Conservation (phyloP, 441 rosid genomes). For the Pelargonium myrrhifolium region DNA sequence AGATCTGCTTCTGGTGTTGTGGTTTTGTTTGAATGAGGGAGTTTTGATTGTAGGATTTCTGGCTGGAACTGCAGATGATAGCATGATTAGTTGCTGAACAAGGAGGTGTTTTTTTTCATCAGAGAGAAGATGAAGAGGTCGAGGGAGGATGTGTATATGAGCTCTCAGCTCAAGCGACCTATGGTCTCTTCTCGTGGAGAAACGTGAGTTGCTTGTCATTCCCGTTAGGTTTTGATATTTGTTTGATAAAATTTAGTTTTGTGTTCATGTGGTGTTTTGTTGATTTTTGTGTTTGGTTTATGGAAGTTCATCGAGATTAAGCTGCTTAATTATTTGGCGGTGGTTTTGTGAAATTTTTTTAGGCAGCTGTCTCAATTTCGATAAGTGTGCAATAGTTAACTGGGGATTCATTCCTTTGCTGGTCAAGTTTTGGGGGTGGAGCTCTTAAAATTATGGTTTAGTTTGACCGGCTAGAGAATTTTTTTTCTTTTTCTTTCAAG, state of each 20-base stretch:
- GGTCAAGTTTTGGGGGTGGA: neutral
- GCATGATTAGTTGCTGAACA: conserved; percentile 38
- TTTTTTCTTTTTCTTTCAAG: neutral
- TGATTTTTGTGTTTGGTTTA: conserved; percentile 14
- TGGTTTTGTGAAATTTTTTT: conserved; percentile 15
- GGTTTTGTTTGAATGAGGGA: conserved; percentile 16
- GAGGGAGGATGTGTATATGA: conserved; percentile 56
- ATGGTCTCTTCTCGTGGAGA: conserved; percentile 57
- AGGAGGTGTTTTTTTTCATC: conserved; percentile 11
- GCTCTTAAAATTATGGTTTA: neutral
- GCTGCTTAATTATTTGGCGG: conserved; percentile 10
- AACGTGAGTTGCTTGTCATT: conserved; percentile 40
- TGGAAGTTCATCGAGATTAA: conserved; percentile 23
- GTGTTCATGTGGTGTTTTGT: neutral
- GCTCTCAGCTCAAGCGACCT: conserved; percentile 54
- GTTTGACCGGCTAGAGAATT: neutral
- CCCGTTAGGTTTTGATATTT: conserved; percentile 4
- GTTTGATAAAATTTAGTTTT: neutral
- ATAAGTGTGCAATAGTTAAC: conserved; percentile 11
- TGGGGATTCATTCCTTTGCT: neutral
- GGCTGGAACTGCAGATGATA: conserved; percentile 26
- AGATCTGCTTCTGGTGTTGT: conserved; percentile 39
- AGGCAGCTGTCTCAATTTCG: conserved; percentile 17
- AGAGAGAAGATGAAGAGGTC: conserved; percentile 60
- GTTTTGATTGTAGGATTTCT: conserved; percentile 24